A percentile compares a stretch with the other conserved stretches of the same genome.
Conservation (phyloP, 2,329 filamentous ascomycete species). For the Botryosphaeria dothidea region DNA sequence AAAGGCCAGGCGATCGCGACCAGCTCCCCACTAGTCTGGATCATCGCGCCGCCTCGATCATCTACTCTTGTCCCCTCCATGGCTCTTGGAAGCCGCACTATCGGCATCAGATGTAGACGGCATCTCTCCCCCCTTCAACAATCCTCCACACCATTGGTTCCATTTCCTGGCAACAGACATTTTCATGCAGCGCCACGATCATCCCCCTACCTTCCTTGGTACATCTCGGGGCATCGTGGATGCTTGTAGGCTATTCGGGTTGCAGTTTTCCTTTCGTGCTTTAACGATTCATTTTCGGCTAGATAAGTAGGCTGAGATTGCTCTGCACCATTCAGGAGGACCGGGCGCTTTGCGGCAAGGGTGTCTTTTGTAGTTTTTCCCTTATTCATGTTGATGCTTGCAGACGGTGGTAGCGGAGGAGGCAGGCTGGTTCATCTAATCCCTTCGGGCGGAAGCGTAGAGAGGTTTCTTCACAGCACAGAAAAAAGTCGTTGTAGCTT, state of each 20-base stretch:
- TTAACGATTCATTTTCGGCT: constrained; percentile 17
- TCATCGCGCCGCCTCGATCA: constrained; percentile 10
- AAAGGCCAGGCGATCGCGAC: constrained; percentile 22
- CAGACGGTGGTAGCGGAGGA: constrained; percentile 16
- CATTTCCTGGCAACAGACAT: constrained; percentile 18
- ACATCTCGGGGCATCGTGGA: constrained; percentile 3
- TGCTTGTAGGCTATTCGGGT: constrained; percentile 17
- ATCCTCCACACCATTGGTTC: constrained; percentile 10
- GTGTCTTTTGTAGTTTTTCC: constrained; percentile 17
- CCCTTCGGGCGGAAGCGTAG: constrained; percentile 17
- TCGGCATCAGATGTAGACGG: constrained; percentile 20
- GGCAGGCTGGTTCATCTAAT: constrained; percentile 20
- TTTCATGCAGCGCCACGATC: constrained; percentile 17
- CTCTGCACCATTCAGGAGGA: constrained; percentile 21
- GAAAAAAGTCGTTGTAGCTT: constrained; percentile 20
- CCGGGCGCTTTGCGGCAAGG: constrained; percentile 20
- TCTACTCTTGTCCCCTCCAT: constrained; percentile 2
- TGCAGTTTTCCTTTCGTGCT: constrained; percentile 19
- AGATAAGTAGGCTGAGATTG: constrained; percentile 19
- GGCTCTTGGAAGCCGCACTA: constrained; percentile 8
- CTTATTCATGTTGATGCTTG: constrained; percentile 20
- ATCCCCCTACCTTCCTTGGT: constrained; percentile 18
- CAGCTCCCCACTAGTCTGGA: background rate
- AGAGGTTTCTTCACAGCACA: constrained; percentile 18
- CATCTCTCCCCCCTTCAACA: constrained; percentile 15